These are phyloP conservation scores for Pythium dissimile DNA, from an alignment of 352 stramenopile genomes.

Conservation along the genomic window DNA sequence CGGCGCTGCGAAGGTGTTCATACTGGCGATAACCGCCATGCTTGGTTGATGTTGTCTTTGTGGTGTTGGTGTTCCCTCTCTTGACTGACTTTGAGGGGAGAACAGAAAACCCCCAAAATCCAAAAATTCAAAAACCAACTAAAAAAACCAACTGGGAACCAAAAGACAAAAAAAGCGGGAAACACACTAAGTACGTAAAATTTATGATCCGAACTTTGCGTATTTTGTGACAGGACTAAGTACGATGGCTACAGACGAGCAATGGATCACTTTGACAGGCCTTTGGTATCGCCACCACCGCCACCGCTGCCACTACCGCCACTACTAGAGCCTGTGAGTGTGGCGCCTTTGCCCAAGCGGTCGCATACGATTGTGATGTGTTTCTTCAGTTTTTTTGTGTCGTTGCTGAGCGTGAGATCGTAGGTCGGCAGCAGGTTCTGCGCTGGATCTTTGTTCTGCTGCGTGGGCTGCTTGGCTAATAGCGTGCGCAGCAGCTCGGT, in stretches of 20 bases:
- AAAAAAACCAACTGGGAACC: conserved; percentile 1
- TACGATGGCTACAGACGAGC: conserved; percentile 14
- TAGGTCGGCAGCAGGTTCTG: conserved; percentile 24
- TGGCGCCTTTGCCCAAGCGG: conserved; percentile 77
- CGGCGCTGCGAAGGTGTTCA: conserved; percentile 1
- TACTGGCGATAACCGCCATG: conserved; percentile 16
- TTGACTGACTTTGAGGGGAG: conserved; percentile 9
- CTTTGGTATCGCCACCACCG: background rate
- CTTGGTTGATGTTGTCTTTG: background rate
- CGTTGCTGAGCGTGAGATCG: conserved; percentile 62
- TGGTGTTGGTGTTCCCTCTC: conserved; percentile 7
- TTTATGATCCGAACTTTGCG: too few relatives aligned
- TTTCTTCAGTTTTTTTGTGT: conserved; percentile 89
- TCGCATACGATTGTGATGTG: conserved; percentile 90
- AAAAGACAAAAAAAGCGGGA: background rate
- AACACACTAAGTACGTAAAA: background rate
- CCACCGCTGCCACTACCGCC: background rate
- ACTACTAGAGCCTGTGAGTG: conserved; percentile 14
- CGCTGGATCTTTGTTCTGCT: conserved; percentile 16
- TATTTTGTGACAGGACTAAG: too few relatives aligned
- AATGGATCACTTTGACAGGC: background rate
- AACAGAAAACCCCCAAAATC: conserved; percentile 5
- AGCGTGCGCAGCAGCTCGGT: conserved; percentile 82
- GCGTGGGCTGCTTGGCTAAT: conserved; percentile 52
- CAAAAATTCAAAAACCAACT: conserved; percentile 25